Evolutionary conservation across 495 filamentous ascomycete genomes (phyloP).

Genomic region (Bombardia bombarda): DNA sequence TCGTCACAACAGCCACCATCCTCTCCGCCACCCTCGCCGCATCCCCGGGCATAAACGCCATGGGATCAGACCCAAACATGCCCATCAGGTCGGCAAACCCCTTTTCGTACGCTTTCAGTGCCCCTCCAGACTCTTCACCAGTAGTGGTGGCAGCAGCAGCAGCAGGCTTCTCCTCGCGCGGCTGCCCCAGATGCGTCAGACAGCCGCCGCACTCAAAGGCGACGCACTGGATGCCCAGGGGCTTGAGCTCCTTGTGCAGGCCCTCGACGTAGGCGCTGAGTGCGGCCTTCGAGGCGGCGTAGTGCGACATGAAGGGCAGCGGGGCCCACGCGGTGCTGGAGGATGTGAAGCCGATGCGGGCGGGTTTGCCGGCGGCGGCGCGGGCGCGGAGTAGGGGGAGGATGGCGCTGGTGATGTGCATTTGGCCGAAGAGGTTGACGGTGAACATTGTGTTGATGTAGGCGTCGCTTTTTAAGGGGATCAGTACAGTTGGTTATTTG

Average conservation of each 20-base stretch:
- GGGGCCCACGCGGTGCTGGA: constrained; percentile 37
- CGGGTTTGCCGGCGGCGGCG: constrained; percentile 2
- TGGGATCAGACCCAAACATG: constrained; percentile 13
- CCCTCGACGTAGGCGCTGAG: constrained; percentile 33
- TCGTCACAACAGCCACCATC: constrained; percentile 26
- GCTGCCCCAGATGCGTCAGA: constrained; percentile 17
- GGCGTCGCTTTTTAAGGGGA: constrained; percentile 14
- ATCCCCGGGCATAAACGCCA: constrained; percentile 25
- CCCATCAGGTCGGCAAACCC: constrained; percentile 5
- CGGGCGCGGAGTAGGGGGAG: constrained; percentile 23
- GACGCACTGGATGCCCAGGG: constrained; percentile 12
- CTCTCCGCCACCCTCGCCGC: constrained; percentile 19
- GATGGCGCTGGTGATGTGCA: constrained; percentile 22
- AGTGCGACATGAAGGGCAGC: constrained; percentile 26
- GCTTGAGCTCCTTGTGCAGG: constrained; percentile 13
- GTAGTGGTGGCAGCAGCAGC: background rate
- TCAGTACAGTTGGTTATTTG: background rate
- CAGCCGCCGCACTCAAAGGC: constrained; percentile 21
- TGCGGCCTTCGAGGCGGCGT: constrained; percentile 39
- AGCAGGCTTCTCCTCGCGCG: constrained; percentile 1
- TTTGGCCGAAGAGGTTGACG: constrained; percentile 28
- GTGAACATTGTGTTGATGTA: constrained; percentile 34
- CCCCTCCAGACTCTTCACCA: too few relatives aligned
- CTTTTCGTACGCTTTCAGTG: constrained; percentile 8
- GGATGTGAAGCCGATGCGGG: constrained; percentile 15